Percentiles rank a stretch among this genome's conserved stretches.
Conservation (phyloP, 441 rosid species). For the Eutrema salsugineum region DNA sequence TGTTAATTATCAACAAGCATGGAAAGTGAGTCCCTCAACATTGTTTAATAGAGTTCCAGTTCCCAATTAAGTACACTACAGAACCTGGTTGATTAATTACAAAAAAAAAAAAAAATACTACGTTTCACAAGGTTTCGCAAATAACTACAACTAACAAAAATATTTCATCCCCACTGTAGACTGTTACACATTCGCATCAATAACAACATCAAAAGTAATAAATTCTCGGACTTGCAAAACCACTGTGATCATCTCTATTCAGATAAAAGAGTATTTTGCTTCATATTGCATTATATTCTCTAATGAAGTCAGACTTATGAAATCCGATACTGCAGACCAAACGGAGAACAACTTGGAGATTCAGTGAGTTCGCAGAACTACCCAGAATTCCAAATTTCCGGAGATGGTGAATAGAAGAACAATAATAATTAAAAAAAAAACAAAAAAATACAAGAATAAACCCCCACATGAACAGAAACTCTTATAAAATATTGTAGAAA, state of each 20-base stretch:
- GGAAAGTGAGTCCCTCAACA: constrained; percentile 10
- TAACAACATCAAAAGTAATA: background rate
- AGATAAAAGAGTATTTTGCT: background rate
- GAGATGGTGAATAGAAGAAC: background rate
- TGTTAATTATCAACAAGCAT: constrained; percentile 7
- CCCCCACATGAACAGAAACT: constrained; percentile 26
- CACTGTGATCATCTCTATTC: background rate
- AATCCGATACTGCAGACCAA: background rate
- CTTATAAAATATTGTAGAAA: constrained; percentile 15
- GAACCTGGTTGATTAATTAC: constrained; percentile 4
- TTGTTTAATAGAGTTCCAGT: constrained; percentile 24
- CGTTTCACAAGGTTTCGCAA: background rate
- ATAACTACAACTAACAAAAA: background rate
- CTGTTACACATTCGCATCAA: constrained; percentile 4
- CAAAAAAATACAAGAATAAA: background rate
- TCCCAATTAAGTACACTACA: constrained; percentile 28
- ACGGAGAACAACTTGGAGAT: background rate
- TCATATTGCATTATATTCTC: background rate
- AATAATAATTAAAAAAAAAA: background rate
- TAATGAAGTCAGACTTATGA: background rate
- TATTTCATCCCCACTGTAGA: too few species aligned
- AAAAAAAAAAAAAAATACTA: background rate
- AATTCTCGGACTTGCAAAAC: background rate
- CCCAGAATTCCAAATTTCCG: background rate
- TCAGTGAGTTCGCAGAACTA: background rate